These are phyloP conservation scores for Caryopteris hybrid DNA, from an alignment of 305 asterid species.

Conservation along the genomic window DNA sequence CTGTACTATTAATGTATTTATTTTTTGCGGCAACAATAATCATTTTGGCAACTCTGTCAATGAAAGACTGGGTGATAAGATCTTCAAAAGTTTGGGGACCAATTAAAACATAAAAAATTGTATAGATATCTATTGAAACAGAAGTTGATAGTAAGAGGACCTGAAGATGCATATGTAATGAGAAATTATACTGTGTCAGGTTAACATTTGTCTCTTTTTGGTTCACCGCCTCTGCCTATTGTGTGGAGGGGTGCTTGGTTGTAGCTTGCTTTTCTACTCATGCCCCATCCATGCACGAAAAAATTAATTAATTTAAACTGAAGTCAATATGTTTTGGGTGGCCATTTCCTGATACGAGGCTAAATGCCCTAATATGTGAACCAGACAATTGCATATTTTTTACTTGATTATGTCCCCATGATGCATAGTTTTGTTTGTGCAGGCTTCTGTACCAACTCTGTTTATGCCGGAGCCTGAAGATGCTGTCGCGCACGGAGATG, in stretches of 20 bases:
- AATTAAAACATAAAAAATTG: no score
- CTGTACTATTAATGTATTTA: no score
- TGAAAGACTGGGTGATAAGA: no score
- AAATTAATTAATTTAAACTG: background rate
- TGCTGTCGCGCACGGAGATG: constrained; percentile 96
- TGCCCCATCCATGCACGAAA: background rate
- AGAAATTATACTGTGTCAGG: background rate
- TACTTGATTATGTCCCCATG: background rate
- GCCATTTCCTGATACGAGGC: background rate
- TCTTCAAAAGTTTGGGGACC: no score
- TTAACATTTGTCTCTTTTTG: no score
- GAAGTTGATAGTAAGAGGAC: no score
- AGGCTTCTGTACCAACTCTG: constrained; percentile 72
- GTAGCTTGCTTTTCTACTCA: background rate
- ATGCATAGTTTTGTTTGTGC: constrained; percentile 15
- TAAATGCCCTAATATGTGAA: background rate
- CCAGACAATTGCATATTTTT: background rate
- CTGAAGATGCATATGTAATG: no score
- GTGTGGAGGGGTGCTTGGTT: no score
- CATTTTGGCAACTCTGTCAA: no score
- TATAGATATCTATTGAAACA: no score
- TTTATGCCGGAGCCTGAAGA: constrained; percentile 98
- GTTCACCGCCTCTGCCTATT: no score
- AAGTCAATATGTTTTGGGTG: background rate
- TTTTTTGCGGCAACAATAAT: no score